Evolutionary conservation across 305 asterid species (phyloP).

Genomic region (Fraxinus greggii): DNA sequence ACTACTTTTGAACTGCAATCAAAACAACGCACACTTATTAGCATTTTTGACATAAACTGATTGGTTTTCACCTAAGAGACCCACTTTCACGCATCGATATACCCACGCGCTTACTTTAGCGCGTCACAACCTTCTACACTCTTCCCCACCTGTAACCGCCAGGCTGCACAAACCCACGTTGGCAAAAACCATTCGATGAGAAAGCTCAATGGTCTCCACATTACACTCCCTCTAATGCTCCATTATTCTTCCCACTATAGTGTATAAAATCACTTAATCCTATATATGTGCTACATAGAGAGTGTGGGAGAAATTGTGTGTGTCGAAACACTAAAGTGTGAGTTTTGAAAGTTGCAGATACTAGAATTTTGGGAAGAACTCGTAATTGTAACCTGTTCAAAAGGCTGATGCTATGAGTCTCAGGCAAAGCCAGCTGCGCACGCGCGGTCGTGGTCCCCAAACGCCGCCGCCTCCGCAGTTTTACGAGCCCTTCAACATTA

Average conservation of each 20-base stretch:
- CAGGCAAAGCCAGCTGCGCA: conserved; percentile 50
- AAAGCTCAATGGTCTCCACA: conserved; percentile 22
- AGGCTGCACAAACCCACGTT: conserved; percentile 31
- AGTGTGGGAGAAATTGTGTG: neutral
- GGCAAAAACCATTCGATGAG: conserved; percentile 22
- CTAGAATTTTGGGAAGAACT: conserved; percentile 9
- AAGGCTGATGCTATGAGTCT: conserved; percentile 51
- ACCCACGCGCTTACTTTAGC: conserved; percentile 25
- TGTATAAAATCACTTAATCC: neutral
- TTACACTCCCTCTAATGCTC: neutral
- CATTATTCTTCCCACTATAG: neutral
- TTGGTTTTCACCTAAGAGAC: neutral
- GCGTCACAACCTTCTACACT: conserved; percentile 25
- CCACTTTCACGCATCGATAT: conserved; percentile 7
- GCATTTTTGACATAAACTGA: neutral
- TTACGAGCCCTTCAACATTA: conserved; percentile 61
- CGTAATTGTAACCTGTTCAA: conserved; percentile 18
- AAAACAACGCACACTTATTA: too few species aligned
- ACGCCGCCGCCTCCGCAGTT: conserved; percentile 31
- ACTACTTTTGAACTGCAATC: too few species aligned
- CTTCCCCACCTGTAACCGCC: conserved; percentile 27
- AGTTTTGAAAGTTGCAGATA: conserved; percentile 18
- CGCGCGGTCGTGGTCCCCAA: conserved; percentile 58
- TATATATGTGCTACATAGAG: neutral
- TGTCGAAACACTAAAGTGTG: conserved; percentile 1